phyloP scores from a whole-genome alignment of 257 asterid genomes.

The Solanum appendiculatum region DNA sequence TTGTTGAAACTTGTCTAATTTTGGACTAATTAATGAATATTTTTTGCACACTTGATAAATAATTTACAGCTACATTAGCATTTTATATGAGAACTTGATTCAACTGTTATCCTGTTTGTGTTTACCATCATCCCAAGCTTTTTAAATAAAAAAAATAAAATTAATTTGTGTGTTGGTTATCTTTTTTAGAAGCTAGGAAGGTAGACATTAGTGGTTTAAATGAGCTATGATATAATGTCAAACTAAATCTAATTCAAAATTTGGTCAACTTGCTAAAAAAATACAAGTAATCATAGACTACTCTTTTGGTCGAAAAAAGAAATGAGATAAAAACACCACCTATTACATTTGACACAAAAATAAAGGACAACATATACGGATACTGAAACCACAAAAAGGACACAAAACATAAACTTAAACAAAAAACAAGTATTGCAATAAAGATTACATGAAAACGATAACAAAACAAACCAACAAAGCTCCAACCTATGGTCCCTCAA shows the following conservation, averaged over 20 bases:
- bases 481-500: too few species aligned
- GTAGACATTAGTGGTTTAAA: neutral
- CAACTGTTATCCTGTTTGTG: neutral
- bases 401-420: neutral
- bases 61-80: neutral
- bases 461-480: too few species aligned
- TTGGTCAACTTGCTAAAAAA: neutral
- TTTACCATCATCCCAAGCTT: neutral
- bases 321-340: neutral
- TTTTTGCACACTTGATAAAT: too few species aligned
- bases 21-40: neutral
- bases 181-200: neutral
- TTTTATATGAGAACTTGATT: neutral
- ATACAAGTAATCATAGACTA: neutral
- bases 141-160: too few species aligned
- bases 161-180: too few species aligned
- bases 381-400: neutral
- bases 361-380: neutral
- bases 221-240: neutral
- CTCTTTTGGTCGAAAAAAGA: neutral
- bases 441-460: too few species aligned
- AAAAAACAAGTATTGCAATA: too few species aligned
- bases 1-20: neutral
- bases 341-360: neutral
- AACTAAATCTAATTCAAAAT: neutral